Base-by-base conservation (phyloP, 805 yeast genomes). In the Zygotorulaspora sp. region DNA sequence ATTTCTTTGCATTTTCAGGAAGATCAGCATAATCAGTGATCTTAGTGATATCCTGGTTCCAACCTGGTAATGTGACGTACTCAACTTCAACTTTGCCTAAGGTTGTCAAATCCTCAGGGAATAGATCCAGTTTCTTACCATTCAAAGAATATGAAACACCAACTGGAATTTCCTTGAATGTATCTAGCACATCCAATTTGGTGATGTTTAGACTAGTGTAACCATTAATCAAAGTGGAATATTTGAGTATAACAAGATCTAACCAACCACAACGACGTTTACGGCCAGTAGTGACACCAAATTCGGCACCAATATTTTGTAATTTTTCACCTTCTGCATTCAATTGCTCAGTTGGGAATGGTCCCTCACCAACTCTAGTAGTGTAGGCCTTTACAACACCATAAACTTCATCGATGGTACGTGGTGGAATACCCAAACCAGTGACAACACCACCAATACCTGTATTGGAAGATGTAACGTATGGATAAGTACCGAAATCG, bases 241-340 rank as follows among this genome's bases (percentile, higher is more conserved):
- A 90, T 64, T 83, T 85, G 65, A 92, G 71, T 18, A 92, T 96
- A 16, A 92, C 97, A 54, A 92, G 72, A 67, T 92, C 98, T 60
- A 92, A 78, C 98, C 98, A 92, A 41, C 98, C 98, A 66, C 98
- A 92, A 69, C 98, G 81, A 73, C 98, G 84, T 75, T 89, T 88
- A 71, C 98, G 82, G 51, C 98, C 98, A 24, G 98, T 92, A 48
- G 98, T 92, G 52, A 92, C 98, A 67, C 98, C 98, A 57, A 62
- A 85, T 68, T 92, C 98, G 41, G 89, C 95, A 57, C 98, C 98
- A 47, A 92, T 85, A 30, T 72, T 67, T 65, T 92, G 98, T 59
- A 92, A 72, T 49, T 78, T 77, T 55, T 84, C 95, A 58, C 98
- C 98, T 32, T 70, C 77, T 24, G 68, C 79, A 63, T 90, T 88